A percentile compares a stretch with the other conserved stretches of the same genome.
Conservation (phyloP, 169 alveolate genomes). For the Cryptosporidium sp. region DNA sequence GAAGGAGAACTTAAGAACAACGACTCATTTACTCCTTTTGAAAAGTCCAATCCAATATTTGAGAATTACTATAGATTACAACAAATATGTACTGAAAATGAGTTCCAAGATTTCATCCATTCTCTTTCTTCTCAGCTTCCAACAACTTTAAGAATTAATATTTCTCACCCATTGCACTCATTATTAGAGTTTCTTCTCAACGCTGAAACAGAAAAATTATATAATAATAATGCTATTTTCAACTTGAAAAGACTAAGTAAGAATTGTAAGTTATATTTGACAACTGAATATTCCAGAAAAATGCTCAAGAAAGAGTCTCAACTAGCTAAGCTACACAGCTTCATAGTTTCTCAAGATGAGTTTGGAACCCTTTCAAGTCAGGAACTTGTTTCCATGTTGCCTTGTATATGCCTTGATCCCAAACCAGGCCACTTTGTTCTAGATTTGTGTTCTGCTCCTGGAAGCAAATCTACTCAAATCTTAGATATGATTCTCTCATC, state of each 20-base stretch:
- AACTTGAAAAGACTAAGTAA: constrained; percentile 7
- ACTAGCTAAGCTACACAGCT: constrained; percentile 77
- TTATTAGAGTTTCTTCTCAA: constrained; percentile 5
- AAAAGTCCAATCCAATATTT: not conserved
- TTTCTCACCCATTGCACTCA: constrained; percentile 11
- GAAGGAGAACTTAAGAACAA: not conserved
- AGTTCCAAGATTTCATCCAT: constrained; percentile 6
- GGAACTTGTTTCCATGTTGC: constrained; percentile 97
- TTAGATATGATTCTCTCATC: constrained; percentile 74
- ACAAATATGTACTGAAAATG: not conserved
- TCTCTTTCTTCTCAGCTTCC: constrained; percentile 36
- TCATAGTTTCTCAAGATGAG: constrained; percentile 87
- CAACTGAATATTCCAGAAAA: constrained; percentile 13
- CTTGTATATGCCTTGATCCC: constrained; percentile 91
- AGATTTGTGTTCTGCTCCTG: constrained; percentile 99
- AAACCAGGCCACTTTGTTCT: constrained; percentile 89
- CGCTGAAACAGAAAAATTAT: not conserved
- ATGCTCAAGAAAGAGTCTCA: constrained; percentile 79
- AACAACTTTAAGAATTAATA: constrained; percentile 20
- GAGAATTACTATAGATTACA: constrained; percentile 23
- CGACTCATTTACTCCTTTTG: not conserved
- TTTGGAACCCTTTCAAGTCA: constrained; percentile 94
- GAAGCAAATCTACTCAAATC: constrained; percentile 88
- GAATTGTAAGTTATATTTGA: not conserved
- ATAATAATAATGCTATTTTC: not conserved